Conservation (phyloP, 495 filamentous ascomycete species). For the Rhizodiscina lignyota region DNA sequence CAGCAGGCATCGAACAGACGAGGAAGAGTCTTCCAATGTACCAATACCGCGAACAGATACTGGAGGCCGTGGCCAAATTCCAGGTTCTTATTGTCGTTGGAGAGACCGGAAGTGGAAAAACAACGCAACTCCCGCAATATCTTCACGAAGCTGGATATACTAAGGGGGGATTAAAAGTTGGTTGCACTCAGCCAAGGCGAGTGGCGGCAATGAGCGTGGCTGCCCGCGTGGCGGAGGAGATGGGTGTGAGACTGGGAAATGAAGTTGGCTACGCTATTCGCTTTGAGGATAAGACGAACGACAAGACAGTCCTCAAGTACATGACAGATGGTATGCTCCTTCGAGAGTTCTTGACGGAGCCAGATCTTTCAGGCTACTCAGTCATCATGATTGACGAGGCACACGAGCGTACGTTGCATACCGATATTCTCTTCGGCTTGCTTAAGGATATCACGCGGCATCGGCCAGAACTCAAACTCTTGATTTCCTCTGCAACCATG, state of each 20-base stretch:
- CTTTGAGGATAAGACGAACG: constrained; percentile 85
- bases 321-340: constrained; percentile 98
- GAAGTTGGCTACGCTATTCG: constrained; percentile 93
- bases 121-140: constrained; percentile 25
- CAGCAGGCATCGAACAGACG: constrained; percentile 73
- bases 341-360: constrained; percentile 80
- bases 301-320: constrained; percentile 89
- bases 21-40: constrained; percentile 85
- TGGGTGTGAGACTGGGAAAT: constrained; percentile 78
- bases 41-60: constrained; percentile 37
- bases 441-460: constrained; percentile 83
- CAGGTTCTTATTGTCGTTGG: constrained; percentile 23
- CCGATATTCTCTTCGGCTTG: constrained; percentile 80
- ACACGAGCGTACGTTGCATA: constrained; percentile 82
- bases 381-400: constrained; percentile 95
- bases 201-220: constrained; percentile 96
- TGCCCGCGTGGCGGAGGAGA: constrained; percentile 83
- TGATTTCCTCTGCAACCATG: constrained; percentile 92
- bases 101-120: constrained; percentile 25
- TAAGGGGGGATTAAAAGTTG: constrained; percentile 42
- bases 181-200: constrained; percentile 79
- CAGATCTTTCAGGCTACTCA: constrained; percentile 69
- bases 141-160: constrained; percentile 24
- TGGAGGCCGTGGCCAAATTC: constrained; percentile 20
- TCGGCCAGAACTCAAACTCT: constrained; percentile 72